Conservation (phyloP, 2,329 filamentous ascomycete genomes). For the Pseudogymnoascus sp. region DNA sequence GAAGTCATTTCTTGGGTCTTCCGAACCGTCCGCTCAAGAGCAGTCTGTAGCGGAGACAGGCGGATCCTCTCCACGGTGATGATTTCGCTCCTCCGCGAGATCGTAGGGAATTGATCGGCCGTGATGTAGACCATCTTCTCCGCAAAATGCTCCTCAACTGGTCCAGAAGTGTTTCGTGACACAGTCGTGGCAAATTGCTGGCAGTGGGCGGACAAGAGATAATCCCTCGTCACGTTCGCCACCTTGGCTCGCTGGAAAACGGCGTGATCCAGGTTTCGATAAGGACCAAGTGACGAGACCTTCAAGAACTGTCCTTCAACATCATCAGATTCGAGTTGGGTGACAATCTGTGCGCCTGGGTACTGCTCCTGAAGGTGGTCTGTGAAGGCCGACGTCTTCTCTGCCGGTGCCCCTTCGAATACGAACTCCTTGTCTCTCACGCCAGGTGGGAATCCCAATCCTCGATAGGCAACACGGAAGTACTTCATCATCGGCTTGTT, state of each 20-base stretch:
- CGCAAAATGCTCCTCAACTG: conserved; percentile 65
- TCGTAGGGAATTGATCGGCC: conserved; percentile 82
- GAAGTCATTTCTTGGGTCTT: conserved; percentile 80
- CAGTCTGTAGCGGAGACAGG: conserved; percentile 74
- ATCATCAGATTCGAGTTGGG: conserved; percentile 62
- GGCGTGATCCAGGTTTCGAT: conserved; percentile 73
- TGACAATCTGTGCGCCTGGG: conserved; percentile 74
- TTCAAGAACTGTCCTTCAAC: conserved; percentile 87
- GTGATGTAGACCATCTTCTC: conserved; percentile 83
- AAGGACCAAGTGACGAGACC: conserved; percentile 70
- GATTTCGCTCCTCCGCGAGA: conserved; percentile 81
- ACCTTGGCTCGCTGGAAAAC: conserved; percentile 87
- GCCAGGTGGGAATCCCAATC: conserved; percentile 74
- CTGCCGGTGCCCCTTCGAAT: conserved; percentile 72
- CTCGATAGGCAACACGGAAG: conserved; percentile 85
- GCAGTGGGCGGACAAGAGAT: conserved; percentile 72
- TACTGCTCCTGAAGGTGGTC: conserved; percentile 90
- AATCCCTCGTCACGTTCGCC: conserved; percentile 75
- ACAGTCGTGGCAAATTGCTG: conserved; percentile 70
- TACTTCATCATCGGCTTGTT: conserved; percentile 74
- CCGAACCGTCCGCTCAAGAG: conserved; percentile 78
- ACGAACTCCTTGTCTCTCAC: conserved; percentile 88
- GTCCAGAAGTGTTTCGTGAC: conserved; percentile 60
- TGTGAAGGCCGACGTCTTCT: conserved; percentile 74
- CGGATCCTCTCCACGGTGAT: conserved; percentile 54